Evolutionary conservation across 805 yeast genomes (phyloP).

Genomic region (Komagataella mondaviorum): DNA sequence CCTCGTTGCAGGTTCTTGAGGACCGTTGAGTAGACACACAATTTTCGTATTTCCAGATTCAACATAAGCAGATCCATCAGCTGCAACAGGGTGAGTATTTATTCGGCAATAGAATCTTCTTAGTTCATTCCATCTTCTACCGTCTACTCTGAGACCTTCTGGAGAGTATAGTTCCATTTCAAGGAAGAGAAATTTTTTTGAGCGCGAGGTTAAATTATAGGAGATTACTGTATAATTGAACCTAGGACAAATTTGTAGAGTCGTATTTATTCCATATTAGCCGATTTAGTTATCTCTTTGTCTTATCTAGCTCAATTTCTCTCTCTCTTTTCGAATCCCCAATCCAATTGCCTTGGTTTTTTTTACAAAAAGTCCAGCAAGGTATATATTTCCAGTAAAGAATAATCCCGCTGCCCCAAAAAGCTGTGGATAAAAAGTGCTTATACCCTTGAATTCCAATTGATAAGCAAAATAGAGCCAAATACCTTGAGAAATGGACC

Average conservation of each 20-base stretch:
- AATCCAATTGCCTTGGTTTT: slow-evolving; percentile 13
- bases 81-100: slow-evolving; percentile 76
- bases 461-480: slow-evolving; percentile 76
- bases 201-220: neutral
- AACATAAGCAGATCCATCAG: slow-evolving; percentile 87
- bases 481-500: slow-evolving; percentile 60
- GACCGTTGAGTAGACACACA: slow-evolving; percentile 78
- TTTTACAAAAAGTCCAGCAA: slow-evolving; percentile 41
- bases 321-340: neutral
- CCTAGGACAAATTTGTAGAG: neutral
- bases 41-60: slow-evolving; percentile 90
- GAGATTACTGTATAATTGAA: neutral
- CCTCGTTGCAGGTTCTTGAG: slow-evolving; percentile 62
- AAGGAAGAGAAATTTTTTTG: neutral
- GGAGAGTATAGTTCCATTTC: slow-evolving; percentile 77
- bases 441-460: slow-evolving; percentile 66
- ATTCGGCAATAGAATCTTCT: slow-evolving; percentile 69
- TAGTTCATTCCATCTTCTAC: slow-evolving; percentile 90
- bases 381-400: slow-evolving; percentile 48
- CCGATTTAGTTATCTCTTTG: neutral
- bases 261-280: neutral
- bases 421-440: slow-evolving; percentile 48
- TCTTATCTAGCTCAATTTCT: neutral
- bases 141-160: slow-evolving; percentile 88
- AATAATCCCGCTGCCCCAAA: slow-evolving; percentile 42